Base-by-base conservation (phyloP, 805 yeast genomes). In the Tetrapisispora fleetii region DNA sequence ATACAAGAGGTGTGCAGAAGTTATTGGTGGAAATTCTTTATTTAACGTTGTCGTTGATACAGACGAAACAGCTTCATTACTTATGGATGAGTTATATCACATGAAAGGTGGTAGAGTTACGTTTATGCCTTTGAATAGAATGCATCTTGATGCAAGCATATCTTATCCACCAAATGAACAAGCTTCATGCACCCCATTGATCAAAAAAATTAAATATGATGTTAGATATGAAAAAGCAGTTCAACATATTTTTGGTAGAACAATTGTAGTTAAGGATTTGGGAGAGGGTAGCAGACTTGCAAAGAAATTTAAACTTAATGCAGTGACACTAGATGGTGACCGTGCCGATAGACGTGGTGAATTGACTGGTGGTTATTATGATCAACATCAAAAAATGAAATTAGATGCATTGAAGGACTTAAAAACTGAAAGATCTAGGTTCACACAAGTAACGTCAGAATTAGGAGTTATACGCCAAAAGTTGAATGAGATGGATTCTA, bases 271-370 rank as follows among this genome's bases (percentile, higher is more conserved):
- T 47, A 75, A 77, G 49, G 80, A 83, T 52, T 67, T 91, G 42
- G 80, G 76, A 43, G 72, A 74, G 30, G 95, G 95, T 3, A 72
- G 81, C 2, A 82, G 80, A 54, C 67, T 85, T 28, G 81, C 95
- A 0, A 76, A 77, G 43, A 65, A 69, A 10, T 77, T 72, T 61
- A 76, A 78, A 30, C 67, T 90, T 22, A 81, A 78, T 56, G 85
- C 95, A 0, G 84, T 93, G 16, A 93, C 99, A 0, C 68, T 91
- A 17, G 95, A 87, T 63, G 99, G 99, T 55, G 98, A 93, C 62
- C 73, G 87, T 54, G 87, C 87, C 45, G 95, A 87, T 56, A 80
- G 79, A 43, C 78, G 74, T 54, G 99, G 99, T 64, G 85, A 84
- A 1, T 64, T 93, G 41, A 80, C 87, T 22, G 98, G 98, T 65